Percentiles rank a stretch among this genome's conserved stretches.
Evolutionary conservation across 768 basidiomycete species (phyloP).

Genomic region (Tulasnella sp.): DNA sequence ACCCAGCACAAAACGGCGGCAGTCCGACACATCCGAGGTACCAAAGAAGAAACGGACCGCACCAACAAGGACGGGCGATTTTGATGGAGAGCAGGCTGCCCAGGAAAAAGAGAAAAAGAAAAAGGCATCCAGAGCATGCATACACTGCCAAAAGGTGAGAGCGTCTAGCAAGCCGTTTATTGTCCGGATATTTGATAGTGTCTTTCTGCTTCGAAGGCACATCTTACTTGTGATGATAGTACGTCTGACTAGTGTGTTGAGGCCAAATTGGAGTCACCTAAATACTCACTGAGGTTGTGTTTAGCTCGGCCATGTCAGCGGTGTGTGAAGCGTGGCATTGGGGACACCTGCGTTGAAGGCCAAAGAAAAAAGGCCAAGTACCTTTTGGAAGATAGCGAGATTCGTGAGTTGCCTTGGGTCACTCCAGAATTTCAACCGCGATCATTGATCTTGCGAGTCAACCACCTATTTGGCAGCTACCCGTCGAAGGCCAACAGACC

Average conservation of each 20-base stretch:
- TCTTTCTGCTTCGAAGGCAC: conserved; percentile 35
- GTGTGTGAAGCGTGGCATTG: conserved; percentile 88
- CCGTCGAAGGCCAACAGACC: conserved; percentile 13
- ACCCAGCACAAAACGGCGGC: no score
- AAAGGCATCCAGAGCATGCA: conserved; percentile 88
- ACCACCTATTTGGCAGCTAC: no score
- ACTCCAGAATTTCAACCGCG: not conserved
- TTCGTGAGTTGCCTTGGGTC: no score
- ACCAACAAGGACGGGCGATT: no score
- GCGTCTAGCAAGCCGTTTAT: not conserved
- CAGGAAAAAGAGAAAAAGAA: conserved; percentile 54
- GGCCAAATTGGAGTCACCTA: not conserved
- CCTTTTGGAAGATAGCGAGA: conserved; percentile 85
- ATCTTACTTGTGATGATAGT: conserved; percentile 98
- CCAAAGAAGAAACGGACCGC: no score
- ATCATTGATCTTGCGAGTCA: not conserved
- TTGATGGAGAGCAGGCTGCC: no score
- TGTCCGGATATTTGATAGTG: not conserved
- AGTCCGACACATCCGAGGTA: no score
- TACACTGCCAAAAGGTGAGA: conserved; percentile 72
- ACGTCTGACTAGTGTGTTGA: conserved; percentile 27
- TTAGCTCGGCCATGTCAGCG: conserved; percentile 92
- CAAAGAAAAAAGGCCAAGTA: conserved; percentile 98
- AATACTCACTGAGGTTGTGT: no score
- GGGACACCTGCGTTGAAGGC: conserved; percentile 81